Base-by-base conservation (phyloP, 2,329 filamentous ascomycete genomes). In the Lojkania enalia region DNA sequence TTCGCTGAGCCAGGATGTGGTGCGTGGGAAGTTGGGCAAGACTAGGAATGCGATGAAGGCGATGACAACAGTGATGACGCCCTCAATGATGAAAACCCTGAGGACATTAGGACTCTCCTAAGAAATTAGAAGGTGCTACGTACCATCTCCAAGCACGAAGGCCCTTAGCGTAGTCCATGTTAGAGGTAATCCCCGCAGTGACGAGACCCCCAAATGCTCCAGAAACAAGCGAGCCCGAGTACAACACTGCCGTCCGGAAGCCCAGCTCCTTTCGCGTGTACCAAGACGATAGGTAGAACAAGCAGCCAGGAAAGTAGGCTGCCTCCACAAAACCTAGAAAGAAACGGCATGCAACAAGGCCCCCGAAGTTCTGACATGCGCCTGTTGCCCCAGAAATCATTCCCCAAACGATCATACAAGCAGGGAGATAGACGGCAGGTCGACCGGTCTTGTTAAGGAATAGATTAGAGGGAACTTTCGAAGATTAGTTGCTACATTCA, bases 61-160 rank as follows among this genome's bases (percentile, higher is more conserved):
- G 20, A 88, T 74, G 4, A 71, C 72, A 18, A 88, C 71, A 1
- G 85, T 88, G 46, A 85, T 76, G 13, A 76, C 73, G 18, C 86
- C 86, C 64, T 89, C 85, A 29, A 88, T 82, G 42, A 89, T 83
- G 69, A 87, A 87, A 0, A 87, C 71, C n/a, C n/a, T n/a, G n/a
- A n/a, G 79, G 80, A 85, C 11, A n/a, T n/a, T n/a, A n/a, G n/a
- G n/a, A n/a, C n/a, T n/a, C n/a, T n/a, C n/a, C n/a, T n/a, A n/a
- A n/a, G n/a, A n/a, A n/a, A n/a, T n/a, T n/a, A n/a, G n/a, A n/a
- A n/a, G n/a, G n/a, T n/a, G n/a, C n/a, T n/a, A n/a, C n/a, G n/a
- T n/a, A n/a, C 33, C 33, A 42, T 23, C 83, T 74, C 85, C 78
- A 89, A 3, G 83, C 82, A 2, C 74, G 69, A 2, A 84, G 69